Conservation (phyloP, 73 alveolate genomes). For the Breviolum minutum region DNA sequence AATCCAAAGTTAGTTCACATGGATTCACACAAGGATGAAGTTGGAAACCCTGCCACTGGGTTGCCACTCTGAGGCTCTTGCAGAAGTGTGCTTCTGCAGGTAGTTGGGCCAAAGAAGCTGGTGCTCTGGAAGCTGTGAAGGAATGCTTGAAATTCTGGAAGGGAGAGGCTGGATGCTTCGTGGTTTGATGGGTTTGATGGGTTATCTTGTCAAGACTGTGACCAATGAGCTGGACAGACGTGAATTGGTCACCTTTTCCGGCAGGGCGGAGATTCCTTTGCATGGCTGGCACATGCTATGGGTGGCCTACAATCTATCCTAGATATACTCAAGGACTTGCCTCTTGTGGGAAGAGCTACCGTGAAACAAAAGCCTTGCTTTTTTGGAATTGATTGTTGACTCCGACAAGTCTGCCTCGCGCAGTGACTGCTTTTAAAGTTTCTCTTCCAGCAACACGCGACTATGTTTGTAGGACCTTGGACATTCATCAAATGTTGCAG, state of each 20-base stretch:
- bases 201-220: background rate
- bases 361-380: no score
- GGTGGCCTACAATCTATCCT: constrained; percentile 5
- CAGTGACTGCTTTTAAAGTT: no score
- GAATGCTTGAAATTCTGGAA: background rate
- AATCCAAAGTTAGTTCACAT: background rate
- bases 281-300: constrained; percentile 29
- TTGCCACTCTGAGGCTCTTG: constrained; percentile 13
- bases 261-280: constrained; percentile 6
- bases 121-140: constrained; percentile 32
- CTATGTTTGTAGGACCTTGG: background rate
- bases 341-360: background rate
- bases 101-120: constrained; percentile 27
- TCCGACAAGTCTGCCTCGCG: no score
- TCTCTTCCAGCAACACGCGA: no score
- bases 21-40: background rate
- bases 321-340: background rate
- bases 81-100: constrained; percentile 8
- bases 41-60: background rate
- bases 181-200: background rate
- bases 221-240: background rate
- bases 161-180: constrained; percentile 21
- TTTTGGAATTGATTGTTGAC: no score
- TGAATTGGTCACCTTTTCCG: background rate
- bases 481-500: constrained; percentile 13